These are phyloP conservation scores for Selaginella tamariscina DNA, from an alignment of 75 land plant species.

Conservation along the genomic window DNA sequence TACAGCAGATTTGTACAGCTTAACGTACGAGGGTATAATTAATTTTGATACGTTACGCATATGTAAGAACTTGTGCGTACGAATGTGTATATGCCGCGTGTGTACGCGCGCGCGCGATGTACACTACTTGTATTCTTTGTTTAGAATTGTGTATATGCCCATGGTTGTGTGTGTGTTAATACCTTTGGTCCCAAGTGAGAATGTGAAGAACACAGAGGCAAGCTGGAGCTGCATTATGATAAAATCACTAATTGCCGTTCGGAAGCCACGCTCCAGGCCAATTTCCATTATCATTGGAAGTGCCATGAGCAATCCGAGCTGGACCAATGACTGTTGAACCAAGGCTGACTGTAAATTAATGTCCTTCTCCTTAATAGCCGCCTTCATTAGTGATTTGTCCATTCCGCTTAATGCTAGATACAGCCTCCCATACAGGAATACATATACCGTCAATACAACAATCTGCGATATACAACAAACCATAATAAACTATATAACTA, in stretches of 20 bases:
- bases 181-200: constrained; percentile 7
- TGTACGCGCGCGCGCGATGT: too few relatives aligned
- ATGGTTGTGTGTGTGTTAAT: too few relatives aligned
- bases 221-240: constrained; percentile 9
- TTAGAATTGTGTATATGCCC: too few relatives aligned
- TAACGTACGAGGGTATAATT: too few relatives aligned
- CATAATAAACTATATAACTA: too few relatives aligned
- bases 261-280: constrained; percentile 3
- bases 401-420: constrained; percentile 7
- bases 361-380: background rate
- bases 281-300: constrained; percentile 13
- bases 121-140: too few relatives aligned
- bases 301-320: constrained; percentile 3
- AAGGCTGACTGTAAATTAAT: background rate
- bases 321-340: constrained; percentile 2
- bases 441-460: constrained; percentile 5
- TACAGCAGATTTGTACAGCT: too few relatives aligned
- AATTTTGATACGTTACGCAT: too few relatives aligned
- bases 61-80: too few relatives aligned
- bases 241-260: constrained; percentile 11
- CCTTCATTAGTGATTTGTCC: constrained; percentile 3
- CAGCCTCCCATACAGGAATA: constrained; percentile 1
- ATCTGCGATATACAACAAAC: background rate
- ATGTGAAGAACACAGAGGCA: constrained; percentile 7
- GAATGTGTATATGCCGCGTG: too few relatives aligned